phyloP scores from a whole-genome alignment of 169 alveolate species.

The Plasmodium chabaudi region DNA sequence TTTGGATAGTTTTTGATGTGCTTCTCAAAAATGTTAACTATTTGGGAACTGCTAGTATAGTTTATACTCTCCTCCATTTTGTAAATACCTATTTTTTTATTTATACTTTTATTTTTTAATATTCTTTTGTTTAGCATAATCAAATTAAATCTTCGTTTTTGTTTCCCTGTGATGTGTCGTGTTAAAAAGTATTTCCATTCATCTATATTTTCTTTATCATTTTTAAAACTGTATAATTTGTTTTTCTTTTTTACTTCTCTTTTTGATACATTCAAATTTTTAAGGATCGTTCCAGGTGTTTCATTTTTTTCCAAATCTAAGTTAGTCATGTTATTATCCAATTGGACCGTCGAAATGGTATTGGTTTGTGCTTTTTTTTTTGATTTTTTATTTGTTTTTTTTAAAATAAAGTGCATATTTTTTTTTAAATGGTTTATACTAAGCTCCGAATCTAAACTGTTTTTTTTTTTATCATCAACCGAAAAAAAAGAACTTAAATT shows the following conservation, averaged over 20 bases:
- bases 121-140: no score
- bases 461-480: slow-evolving; percentile 4
- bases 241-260: not conserved
- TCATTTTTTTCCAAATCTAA: not conserved
- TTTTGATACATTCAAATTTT: not conserved
- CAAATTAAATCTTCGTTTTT: no score
- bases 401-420: slow-evolving; percentile 43
- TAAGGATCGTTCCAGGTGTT: not conserved
- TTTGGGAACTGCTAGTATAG: no score
- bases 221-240: not conserved
- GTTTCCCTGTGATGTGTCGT: no score
- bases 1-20: no score
- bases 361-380: not conserved
- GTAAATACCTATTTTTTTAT: no score
- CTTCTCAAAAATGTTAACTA: no score
- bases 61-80: no score
- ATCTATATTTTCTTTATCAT: not conserved
- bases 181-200: not conserved
- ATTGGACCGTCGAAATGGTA: not conserved
- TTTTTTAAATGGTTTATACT: slow-evolving; percentile 21
- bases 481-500: slow-evolving; percentile 29
- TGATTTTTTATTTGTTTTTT: not conserved
- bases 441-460: slow-evolving; percentile 5
- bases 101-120: no score
- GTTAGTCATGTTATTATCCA: not conserved